Conservation (phyloP, 2,329 filamentous ascomycete species). For the Pochonia chlamydosporia region DNA sequence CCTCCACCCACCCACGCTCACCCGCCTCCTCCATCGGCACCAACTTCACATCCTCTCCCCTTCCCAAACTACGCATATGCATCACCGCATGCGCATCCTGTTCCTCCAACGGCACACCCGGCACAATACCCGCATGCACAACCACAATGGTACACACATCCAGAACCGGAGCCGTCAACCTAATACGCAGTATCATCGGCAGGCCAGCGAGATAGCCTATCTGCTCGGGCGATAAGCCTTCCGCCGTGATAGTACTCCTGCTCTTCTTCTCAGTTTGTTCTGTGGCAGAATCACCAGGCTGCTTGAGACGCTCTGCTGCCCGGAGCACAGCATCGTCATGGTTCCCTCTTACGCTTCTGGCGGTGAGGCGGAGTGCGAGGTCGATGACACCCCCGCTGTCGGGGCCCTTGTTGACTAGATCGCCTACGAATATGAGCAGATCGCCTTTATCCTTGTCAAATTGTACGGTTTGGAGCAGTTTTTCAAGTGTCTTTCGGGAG, state of each 20-base stretch:
- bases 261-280: too few relatives aligned
- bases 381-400: slow-evolving; percentile 72
- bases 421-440: slow-evolving; percentile 67
- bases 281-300: too few relatives aligned
- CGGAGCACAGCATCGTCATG: slow-evolving; percentile 69
- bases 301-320: not conserved
- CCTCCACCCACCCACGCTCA: slow-evolving; percentile 12
- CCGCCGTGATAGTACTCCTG: not conserved
- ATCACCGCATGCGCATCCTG: slow-evolving; percentile 73
- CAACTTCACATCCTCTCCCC: slow-evolving; percentile 21
- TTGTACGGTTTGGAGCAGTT: slow-evolving; percentile 59
- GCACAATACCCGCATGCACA: slow-evolving; percentile 77
- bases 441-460: slow-evolving; percentile 50
- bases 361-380: slow-evolving; percentile 61
- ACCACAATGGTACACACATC: slow-evolving; percentile 36
- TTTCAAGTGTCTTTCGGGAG: slow-evolving; percentile 58
- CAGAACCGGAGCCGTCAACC: not conserved
- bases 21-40: slow-evolving; percentile 1
- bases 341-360: slow-evolving; percentile 77
- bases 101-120: slow-evolving; percentile 58
- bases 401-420: slow-evolving; percentile 77
- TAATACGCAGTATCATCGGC: not conserved
- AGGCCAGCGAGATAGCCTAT: not conserved
- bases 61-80: slow-evolving; percentile 77
- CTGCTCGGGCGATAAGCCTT: not conserved